Conservation (phyloP, 225 moss, liverwort and hornwort species). For the Bryoerythrophyllum caledonicum region DNA sequence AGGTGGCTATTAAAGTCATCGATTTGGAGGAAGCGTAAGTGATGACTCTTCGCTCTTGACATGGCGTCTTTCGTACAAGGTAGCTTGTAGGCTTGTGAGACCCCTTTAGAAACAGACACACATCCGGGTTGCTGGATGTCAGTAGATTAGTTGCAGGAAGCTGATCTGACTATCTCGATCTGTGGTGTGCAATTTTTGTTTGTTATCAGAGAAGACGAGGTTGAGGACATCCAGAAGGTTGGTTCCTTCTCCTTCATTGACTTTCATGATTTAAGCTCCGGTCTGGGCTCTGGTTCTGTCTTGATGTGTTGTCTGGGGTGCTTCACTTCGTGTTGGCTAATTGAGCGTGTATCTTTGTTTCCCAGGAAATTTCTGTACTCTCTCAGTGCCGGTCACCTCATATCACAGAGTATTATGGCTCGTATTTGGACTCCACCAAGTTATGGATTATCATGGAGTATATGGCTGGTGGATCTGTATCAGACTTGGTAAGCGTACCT, state of each 20-base stretch:
- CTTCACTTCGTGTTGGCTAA: slow-evolving; percentile 9
- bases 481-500: slow-evolving; percentile 55
- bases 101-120: too few species aligned
- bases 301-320: slow-evolving; percentile 7
- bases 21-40: slow-evolving; percentile 90
- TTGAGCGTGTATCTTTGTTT: slow-evolving; percentile 5
- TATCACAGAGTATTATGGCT: slow-evolving; percentile 85
- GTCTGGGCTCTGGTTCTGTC: slow-evolving; percentile 1
- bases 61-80: slow-evolving; percentile 4
- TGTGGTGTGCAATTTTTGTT: slow-evolving; percentile 23
- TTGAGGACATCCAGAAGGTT: slow-evolving; percentile 90
- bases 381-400: slow-evolving; percentile 83
- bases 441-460: slow-evolving; percentile 91
- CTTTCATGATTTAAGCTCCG: neutral
- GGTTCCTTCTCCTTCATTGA: neutral
- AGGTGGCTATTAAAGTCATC: slow-evolving; percentile 85
- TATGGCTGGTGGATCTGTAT: slow-evolving; percentile 89
- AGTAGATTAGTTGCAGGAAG: slow-evolving; percentile 3
- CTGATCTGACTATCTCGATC: slow-evolving; percentile 22
- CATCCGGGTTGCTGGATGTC: too few species aligned
- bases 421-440: slow-evolving; percentile 71
- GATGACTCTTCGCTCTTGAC: neutral
- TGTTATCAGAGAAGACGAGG: slow-evolving; percentile 70
- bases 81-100: too few species aligned
- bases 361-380: slow-evolving; percentile 80